Evolutionary conservation across 495 filamentous ascomycete species (phyloP), one percentile per base, ranked within the genome.

Genomic region (Penicillium ucsense): DNA sequence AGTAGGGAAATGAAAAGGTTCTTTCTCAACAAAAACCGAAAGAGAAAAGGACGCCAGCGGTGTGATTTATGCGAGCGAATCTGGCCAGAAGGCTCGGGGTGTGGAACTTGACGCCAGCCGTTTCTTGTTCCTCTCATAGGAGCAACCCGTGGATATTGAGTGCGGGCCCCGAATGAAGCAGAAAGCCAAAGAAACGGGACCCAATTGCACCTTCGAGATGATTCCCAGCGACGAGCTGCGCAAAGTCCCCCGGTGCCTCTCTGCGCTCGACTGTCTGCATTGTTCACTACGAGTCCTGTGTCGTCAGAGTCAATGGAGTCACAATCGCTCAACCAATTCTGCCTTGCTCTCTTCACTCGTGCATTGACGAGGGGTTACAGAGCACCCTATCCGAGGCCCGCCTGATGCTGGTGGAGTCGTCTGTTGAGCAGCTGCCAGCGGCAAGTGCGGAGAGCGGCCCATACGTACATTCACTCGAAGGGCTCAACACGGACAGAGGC

Each of bases 81-180:
- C 34, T 48, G 46, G 46, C 31, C 8, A 20, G 20, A 20, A 20
- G 20, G 20, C 20, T 33, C 10, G 29, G 30, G 46, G 44, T 45
- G 56, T 56, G 55, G 56, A 59, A 53, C 52, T 52, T 27, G 36
- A 46, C 29, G 34, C 46, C 29, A 38, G 39, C 20, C 35, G 32
- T 20, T 27, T 31, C 39, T 45, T 38, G 33, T 40, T 31, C 41
- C 31, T 42, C 40, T 42, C 41, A 48, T 48, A 48, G 48, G 50
- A 44, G 44, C 41, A 45, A 20, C 35, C 41, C 29, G 5, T 31
- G 41, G 20, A 39, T 38, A 44, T 12, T 50, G 50, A 45, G 50
- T 54, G 57, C 54, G 57, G 55, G 47, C 52, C 55, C 32, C 55
- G 51, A 62, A 63, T 47, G 52, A 53, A 61, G 52, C 57, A 50